Conservation (phyloP, 345 rosid genomes). For the Gossypium bickii region DNA sequence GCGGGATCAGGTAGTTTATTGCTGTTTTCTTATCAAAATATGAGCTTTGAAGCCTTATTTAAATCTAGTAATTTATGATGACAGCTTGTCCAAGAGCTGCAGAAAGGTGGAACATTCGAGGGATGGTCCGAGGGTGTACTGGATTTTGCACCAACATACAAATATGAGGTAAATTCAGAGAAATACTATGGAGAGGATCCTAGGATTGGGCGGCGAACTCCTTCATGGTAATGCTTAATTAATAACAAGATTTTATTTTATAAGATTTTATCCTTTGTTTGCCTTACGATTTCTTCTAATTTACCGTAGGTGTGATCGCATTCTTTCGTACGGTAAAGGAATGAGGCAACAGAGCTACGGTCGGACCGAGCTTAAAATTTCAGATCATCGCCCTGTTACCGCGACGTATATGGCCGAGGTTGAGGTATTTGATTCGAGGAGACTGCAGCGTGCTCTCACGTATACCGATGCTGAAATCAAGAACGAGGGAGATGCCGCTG, state of each 20-base stretch:
- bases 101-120: constrained; percentile 64
- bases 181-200: constrained; percentile 71
- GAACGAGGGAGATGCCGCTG: constrained; percentile 31
- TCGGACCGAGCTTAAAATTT: constrained; percentile 61
- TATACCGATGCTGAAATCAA: constrained; percentile 82
- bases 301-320: constrained; percentile 72
- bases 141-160: constrained; percentile 80
- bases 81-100: constrained; percentile 66
- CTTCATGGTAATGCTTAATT: constrained; percentile 59
- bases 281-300: background rate
- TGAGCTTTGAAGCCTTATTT: background rate
- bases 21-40: background rate
- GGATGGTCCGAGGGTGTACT: constrained; percentile 88
- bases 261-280: background rate
- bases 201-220: constrained; percentile 68
- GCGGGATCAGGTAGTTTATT: constrained; percentile 62
- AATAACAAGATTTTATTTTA: background rate
- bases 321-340: constrained; percentile 77
- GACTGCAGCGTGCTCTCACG: constrained; percentile 79
- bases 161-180: constrained; percentile 68
- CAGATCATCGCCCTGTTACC: constrained; percentile 93
- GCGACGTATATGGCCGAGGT: constrained; percentile 77
- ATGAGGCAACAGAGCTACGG: constrained; percentile 63
- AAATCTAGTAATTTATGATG: constrained; percentile 14
- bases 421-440: constrained; percentile 67